Percentiles rank a stretch among this genome's conserved stretches.
These are phyloP conservation scores for Cladosporium sphaerospermum DNA, from an alignment of 2,329 filamentous ascomycete genomes.

Conservation along the genomic window DNA sequence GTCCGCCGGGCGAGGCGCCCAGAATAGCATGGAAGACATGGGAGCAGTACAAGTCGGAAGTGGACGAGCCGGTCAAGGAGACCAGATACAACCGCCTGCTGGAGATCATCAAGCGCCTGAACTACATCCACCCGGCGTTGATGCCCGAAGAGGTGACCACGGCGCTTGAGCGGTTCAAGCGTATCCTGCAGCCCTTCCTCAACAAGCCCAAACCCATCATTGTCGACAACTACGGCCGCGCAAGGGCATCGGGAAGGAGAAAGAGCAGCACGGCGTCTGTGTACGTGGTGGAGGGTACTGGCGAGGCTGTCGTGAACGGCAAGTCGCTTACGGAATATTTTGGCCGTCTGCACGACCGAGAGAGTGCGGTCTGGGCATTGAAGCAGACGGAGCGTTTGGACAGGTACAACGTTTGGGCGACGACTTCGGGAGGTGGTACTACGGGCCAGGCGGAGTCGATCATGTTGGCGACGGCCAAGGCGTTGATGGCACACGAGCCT, in stretches of 20 bases:
- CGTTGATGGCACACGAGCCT: conserved; percentile 84
- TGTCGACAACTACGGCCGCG: conserved; percentile 71
- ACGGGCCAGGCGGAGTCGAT: conserved; percentile 95
- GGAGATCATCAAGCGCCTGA: conserved; percentile 68
- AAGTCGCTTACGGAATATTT: conserved; percentile 78
- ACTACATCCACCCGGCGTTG: conserved; percentile 75
- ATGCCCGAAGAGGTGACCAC: conserved; percentile 63
- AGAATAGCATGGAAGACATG: conserved; percentile 76
- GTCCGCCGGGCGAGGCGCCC: conserved; percentile 60
- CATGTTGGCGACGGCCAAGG: conserved; percentile 82
- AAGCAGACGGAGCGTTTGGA: conserved; percentile 76
- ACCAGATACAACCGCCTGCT: conserved; percentile 75
- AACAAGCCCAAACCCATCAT: conserved; percentile 56
- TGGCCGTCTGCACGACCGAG: conserved; percentile 82
- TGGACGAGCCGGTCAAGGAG: conserved; percentile 67
- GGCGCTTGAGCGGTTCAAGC: conserved; percentile 64
- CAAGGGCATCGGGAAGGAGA: conserved; percentile 73
- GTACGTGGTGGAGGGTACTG: conserved; percentile 86
- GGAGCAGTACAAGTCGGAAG: conserved; percentile 63
- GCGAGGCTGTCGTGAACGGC: conserved; percentile 84
- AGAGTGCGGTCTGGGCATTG: conserved; percentile 88
- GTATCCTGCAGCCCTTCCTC: conserved; percentile 64
- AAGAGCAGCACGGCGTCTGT: conserved; percentile 83
- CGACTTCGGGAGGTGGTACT: conserved; percentile 77
- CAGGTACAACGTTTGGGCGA: conserved; percentile 95